Evolutionary conservation across 345 rosid genomes (phyloP).

Genomic region (Salix arbutifolia): DNA sequence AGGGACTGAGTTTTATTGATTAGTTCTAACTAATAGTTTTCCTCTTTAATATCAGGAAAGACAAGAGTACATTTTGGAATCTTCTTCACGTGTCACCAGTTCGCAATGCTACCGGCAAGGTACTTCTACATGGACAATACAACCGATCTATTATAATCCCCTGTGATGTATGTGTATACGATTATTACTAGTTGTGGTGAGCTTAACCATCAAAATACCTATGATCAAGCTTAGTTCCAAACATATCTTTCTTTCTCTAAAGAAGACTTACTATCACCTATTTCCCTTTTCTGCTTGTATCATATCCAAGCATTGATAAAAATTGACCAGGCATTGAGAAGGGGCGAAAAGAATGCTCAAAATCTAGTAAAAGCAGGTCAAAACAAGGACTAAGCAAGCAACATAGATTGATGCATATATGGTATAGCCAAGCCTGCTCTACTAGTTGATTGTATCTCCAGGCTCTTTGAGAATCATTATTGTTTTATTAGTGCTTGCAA

Average conservation of each 20-base stretch:
- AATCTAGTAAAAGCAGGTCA: neutral
- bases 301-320: neutral
- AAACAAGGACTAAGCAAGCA: neutral
- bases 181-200: neutral
- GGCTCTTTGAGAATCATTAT: neutral
- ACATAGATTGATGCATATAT: neutral
- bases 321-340: neutral
- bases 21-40: constrained; percentile 5
- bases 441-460: neutral
- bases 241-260: neutral
- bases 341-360: neutral
- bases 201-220: neutral
- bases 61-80: constrained; percentile 78
- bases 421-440: neutral
- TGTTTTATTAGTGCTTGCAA: neutral
- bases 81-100: constrained; percentile 87
- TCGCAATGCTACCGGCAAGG: constrained; percentile 96
- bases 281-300: neutral
- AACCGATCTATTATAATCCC: neutral
- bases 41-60: constrained; percentile 55
- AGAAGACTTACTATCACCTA: neutral
- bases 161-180: neutral
- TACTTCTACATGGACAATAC: constrained; percentile 26
- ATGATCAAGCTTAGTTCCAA: neutral
- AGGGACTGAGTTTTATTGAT: neutral